phyloP scores from a whole-genome alignment of 352 stramenopile species.

The Phytophthora pseudosyringae region DNA sequence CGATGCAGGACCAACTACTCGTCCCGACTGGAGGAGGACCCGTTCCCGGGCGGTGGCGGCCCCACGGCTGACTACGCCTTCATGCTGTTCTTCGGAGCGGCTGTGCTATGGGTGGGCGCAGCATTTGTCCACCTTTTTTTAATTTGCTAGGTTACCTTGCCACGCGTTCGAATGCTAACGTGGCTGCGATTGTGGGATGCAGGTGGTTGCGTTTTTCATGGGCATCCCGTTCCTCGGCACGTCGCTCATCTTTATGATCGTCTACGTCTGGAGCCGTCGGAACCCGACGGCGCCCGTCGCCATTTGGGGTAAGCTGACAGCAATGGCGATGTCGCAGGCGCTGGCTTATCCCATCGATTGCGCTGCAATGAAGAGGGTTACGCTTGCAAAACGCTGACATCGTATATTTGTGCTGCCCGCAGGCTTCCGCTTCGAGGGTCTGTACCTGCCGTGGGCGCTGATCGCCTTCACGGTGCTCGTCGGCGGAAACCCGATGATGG shows the following conservation, averaged over 20 bases:
- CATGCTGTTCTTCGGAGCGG: slow-evolving; percentile 88
- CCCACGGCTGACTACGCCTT: slow-evolving; percentile 90
- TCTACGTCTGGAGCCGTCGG: slow-evolving; percentile 91
- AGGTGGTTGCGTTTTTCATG: slow-evolving; percentile 89
- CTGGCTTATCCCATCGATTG: neutral
- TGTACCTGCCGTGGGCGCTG: slow-evolving; percentile 90
- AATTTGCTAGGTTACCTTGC: neutral
- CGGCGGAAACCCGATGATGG: slow-evolving; percentile 86
- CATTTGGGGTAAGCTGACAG: slow-evolving; percentile 75
- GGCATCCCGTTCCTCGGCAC: slow-evolving; percentile 81
- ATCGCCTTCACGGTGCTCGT: slow-evolving; percentile 91
- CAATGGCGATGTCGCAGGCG: neutral
- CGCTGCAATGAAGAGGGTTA: neutral
- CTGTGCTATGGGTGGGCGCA: slow-evolving; percentile 68
- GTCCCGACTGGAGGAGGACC: slow-evolving; percentile 82
- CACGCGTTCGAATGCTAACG: slow-evolving; percentile 2
- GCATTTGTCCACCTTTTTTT: no score
- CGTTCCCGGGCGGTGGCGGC: slow-evolving; percentile 80
- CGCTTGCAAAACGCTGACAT: slow-evolving; percentile 1
- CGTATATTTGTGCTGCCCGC: neutral
- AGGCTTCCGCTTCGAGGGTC: slow-evolving; percentile 88
- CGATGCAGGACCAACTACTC: slow-evolving; percentile 80
- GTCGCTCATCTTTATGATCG: slow-evolving; percentile 91
- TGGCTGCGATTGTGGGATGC: slow-evolving; percentile 10
- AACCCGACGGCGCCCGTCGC: slow-evolving; percentile 82